phyloP scores from a whole-genome alignment of 768 basidiomycete species.

The Tubosaeta sp. region DNA sequence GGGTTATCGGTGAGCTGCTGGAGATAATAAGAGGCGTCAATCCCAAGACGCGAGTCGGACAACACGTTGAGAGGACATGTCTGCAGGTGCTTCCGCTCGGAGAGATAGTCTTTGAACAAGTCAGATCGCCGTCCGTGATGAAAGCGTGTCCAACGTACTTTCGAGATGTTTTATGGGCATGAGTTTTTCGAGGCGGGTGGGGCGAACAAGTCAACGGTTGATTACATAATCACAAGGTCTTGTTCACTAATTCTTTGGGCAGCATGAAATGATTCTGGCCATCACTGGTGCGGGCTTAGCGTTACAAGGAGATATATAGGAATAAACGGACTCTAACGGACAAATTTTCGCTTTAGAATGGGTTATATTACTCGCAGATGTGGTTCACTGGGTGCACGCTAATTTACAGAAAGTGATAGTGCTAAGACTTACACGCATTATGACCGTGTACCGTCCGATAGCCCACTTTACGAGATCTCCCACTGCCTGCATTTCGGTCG shows the following conservation, averaged over 20 bases:
- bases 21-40: conserved; percentile 93
- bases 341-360: no score
- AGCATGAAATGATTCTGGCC: no score
- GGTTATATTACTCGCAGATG: no score
- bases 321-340: no score
- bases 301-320: no score
- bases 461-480: conserved; percentile 20
- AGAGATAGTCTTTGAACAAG: conserved; percentile 59
- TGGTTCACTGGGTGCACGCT: no score
- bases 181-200: conserved; percentile 14
- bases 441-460: not conserved
- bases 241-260: no score
- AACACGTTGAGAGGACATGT: conserved; percentile 77
- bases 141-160: conserved; percentile 41
- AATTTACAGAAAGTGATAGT: no score
- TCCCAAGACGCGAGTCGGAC: conserved; percentile 90
- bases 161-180: conserved; percentile 83
- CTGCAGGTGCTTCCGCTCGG: conserved; percentile 85
- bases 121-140: not conserved
- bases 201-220: conserved; percentile 7
- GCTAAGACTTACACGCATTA: no score
- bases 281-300: no score
- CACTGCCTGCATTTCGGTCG: conserved; percentile 11
- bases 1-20: conserved; percentile 71
- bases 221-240: conserved; percentile 29